These are phyloP conservation scores for Shiraia bambusicola DNA, from an alignment of 2,329 filamentous ascomycete species.

Conservation along the genomic window DNA sequence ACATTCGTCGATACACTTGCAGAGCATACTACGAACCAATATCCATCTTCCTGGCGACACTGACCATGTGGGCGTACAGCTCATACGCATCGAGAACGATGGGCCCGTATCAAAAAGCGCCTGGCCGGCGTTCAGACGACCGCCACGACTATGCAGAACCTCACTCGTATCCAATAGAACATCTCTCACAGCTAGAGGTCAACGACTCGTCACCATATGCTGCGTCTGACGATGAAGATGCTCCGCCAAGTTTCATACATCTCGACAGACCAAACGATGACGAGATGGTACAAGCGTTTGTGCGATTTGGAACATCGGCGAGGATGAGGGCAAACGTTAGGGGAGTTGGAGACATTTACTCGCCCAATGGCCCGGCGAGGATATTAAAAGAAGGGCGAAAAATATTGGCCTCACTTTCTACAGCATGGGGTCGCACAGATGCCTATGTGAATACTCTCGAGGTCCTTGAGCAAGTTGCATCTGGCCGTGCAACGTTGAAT, in stretches of 20 bases:
- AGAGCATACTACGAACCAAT: slow-evolving; percentile 53
- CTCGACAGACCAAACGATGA: slow-evolving; percentile 60
- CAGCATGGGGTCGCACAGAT: slow-evolving; percentile 11
- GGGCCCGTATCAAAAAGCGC: not conserved
- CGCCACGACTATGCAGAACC: not conserved
- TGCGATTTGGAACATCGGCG: slow-evolving; percentile 46
- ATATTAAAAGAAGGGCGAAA: slow-evolving; percentile 10
- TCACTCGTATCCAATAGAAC: not conserved
- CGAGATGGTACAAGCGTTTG: slow-evolving; percentile 59
- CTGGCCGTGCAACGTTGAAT: not conserved
- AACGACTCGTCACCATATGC: not conserved
- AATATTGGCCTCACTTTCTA: slow-evolving; percentile 8
- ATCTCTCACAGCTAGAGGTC: slow-evolving; percentile 13
- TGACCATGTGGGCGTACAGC: slow-evolving; percentile 53
- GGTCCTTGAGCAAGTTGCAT: slow-evolving; percentile 8
- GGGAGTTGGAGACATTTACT: slow-evolving; percentile 11
- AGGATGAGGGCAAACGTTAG: slow-evolving; percentile 9
- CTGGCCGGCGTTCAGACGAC: not conserved
- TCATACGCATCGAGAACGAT: slow-evolving; percentile 10
- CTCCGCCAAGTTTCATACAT: slow-evolving; percentile 51
- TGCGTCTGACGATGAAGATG: slow-evolving; percentile 2
- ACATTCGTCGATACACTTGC: slow-evolving; percentile 52
- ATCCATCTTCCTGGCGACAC: slow-evolving; percentile 48
- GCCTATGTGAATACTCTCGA: slow-evolving; percentile 1
- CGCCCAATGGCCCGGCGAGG: slow-evolving; percentile 5